Percentiles rank a stretch among this genome's conserved stretches.
These are phyloP conservation scores for Penicilliopsis zonata DNA, from an alignment of 495 filamentous ascomycete species.

Conservation along the genomic window DNA sequence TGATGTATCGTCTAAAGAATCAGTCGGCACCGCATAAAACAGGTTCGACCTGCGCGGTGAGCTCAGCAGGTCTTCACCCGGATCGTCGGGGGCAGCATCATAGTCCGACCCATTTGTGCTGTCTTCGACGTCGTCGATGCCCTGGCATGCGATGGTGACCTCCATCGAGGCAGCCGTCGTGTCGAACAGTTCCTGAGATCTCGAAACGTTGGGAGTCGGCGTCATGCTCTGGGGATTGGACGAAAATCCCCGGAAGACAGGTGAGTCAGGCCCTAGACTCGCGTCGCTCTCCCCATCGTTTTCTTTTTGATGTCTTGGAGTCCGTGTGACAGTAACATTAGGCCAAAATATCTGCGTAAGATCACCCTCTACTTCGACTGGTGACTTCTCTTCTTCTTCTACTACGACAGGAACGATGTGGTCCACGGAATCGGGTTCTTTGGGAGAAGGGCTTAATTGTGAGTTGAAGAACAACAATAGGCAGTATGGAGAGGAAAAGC, in stretches of 20 bases:
- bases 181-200: neutral
- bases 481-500: constrained; percentile 1
- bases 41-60: no score
- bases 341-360: no score
- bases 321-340: no score
- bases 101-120: no score
- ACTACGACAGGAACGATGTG: no score
- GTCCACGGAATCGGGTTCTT: no score
- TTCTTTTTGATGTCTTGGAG: no score
- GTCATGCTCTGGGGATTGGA: constrained; percentile 1
- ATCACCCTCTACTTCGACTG: no score
- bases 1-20: neutral
- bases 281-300: neutral
- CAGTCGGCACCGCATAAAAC: neutral
- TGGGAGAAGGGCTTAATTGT: constrained; percentile 22
- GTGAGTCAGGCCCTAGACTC: constrained; percentile 8
- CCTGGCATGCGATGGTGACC: neutral
- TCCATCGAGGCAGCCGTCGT: neutral
- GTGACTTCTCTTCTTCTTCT: no score
- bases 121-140: neutral
- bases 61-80: neutral
- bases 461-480: constrained; percentile 18
- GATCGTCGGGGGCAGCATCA: neutral
- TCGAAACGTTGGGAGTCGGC: neutral
- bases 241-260: constrained; percentile 11